Base-by-base conservation (phyloP, 179 eudicot genomes). In the Spergularia azorica region DNA sequence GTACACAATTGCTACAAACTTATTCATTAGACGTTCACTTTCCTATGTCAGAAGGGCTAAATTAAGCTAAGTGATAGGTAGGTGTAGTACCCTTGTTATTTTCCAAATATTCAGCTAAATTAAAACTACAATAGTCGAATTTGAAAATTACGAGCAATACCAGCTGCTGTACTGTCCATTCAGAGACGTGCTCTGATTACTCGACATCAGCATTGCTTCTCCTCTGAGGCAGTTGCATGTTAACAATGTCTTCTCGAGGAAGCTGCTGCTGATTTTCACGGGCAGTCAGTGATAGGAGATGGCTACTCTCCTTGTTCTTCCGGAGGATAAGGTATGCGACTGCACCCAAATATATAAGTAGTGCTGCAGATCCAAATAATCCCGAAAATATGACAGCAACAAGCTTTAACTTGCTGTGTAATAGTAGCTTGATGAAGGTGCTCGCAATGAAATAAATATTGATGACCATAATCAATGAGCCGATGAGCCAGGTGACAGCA, bases 191-290 rank as follows among this genome's bases (percentile, higher is more conserved):
- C 39, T 56, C 11, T 4, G 50, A 51, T 87, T 71, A 93, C 66
- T 88, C 87, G 5, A 77, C 73, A 74, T 85, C 89, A 18, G 14
- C 57, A 1, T 67, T 79, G 64, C 83, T 57, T 69, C 88, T 82
- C 76, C 87, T 78, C 68, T 90, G 89, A 73, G 99, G 99, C 39
- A 96, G 80, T 64, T 96, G 99, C 98, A 96, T 91, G 85, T 83
- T 87, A 13, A 83, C 89, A 39, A 94, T 87, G 82, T 96, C 99
- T 68, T 91, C 90, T 84, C 99, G 84, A 15, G 98, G 98, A 67
- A 85, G 71, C 70, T 79, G 82, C 67, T 73, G 88, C 70, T 73
- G 88, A 69, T 83, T 81, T 62, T 87, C 91, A 2, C 86, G 79
- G 10, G 70, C 59, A 46, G 93, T 88, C 21, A 95, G 75, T 15